Conservation (phyloP, 2,329 filamentous ascomycete species). For the Pseudocercospora pini-densiflorae region DNA sequence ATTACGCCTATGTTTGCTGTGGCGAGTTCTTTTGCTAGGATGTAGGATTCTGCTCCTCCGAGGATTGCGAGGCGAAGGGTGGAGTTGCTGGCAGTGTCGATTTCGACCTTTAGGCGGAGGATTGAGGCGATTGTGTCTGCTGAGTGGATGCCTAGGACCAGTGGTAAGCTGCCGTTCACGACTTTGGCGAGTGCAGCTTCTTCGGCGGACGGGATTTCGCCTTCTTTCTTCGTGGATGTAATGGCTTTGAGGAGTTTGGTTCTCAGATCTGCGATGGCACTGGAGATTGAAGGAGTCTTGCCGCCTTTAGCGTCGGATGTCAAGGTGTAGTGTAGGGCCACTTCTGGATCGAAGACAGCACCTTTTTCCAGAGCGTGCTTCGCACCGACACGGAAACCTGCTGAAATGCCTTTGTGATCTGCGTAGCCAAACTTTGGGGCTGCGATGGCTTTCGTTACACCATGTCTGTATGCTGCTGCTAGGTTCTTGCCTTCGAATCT, state of each 20-base stretch:
- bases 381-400: slow-evolving; percentile 43
- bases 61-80: slow-evolving; percentile 61
- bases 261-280: slow-evolving; percentile 58
- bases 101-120: slow-evolving; percentile 61
- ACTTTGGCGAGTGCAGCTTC: slow-evolving; percentile 47
- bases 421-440: slow-evolving; percentile 38
- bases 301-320: slow-evolving; percentile 52
- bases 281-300: slow-evolving; percentile 57
- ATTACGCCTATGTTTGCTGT: slow-evolving; percentile 63
- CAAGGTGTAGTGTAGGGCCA: slow-evolving; percentile 56
- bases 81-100: slow-evolving; percentile 50
- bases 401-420: slow-evolving; percentile 45
- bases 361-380: slow-evolving; percentile 39
- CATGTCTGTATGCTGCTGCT: slow-evolving; percentile 43
- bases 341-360: slow-evolving; percentile 46
- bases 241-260: slow-evolving; percentile 60
- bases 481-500: slow-evolving; percentile 47
- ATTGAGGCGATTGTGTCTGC: slow-evolving; percentile 66
- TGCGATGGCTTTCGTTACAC: slow-evolving; percentile 45
- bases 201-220: slow-evolving; percentile 54
- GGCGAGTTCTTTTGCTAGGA: slow-evolving; percentile 64
- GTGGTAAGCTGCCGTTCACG: slow-evolving; percentile 57
- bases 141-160: slow-evolving; percentile 65
- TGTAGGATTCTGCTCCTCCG: slow-evolving; percentile 66
- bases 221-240: slow-evolving; percentile 37